Percentiles rank a stretch among this genome's conserved stretches.
phyloP scores from a whole-genome alignment of 1,139 yeast genomes.

The Meyerozyma guilliermondii region DNA sequence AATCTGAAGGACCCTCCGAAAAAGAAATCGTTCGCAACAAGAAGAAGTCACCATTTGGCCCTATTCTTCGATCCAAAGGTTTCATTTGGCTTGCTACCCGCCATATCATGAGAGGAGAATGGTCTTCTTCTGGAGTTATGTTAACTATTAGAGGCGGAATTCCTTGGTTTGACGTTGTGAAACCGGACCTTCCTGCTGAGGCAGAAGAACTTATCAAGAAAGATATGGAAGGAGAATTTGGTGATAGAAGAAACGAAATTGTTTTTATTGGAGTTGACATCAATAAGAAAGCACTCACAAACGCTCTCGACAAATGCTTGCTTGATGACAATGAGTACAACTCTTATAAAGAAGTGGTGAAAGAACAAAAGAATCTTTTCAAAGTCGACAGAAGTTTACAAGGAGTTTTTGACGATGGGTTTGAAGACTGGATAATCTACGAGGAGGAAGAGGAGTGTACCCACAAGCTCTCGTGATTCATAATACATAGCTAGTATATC shows the following conservation, averaged over 20 bases:
- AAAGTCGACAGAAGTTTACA: conserved; percentile 26
- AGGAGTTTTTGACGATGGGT: conserved; percentile 31
- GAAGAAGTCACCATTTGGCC: conserved; percentile 29
- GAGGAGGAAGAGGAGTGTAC: conserved; percentile 10
- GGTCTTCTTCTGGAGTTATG: conserved; percentile 45
- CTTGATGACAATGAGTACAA: conserved; percentile 30
- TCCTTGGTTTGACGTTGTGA: conserved; percentile 41
- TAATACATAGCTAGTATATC: too few species aligned
- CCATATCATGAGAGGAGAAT: conserved; percentile 36
- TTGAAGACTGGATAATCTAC: conserved; percentile 19
- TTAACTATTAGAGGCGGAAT: conserved; percentile 38
- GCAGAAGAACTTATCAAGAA: conserved; percentile 23
- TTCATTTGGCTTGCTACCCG: conserved; percentile 45
- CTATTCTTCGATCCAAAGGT: conserved; percentile 38
- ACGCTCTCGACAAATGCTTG: conserved; percentile 29
- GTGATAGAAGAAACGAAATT: conserved; percentile 41
- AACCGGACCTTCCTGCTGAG: conserved; percentile 29
- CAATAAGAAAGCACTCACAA: conserved; percentile 18
- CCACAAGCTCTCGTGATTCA: background rate
- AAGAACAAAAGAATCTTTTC: conserved; percentile 19
- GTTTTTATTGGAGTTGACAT: conserved; percentile 40
- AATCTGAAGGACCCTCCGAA: conserved; percentile 13
- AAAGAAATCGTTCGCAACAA: conserved; percentile 24
- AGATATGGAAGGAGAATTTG: conserved; percentile 34
- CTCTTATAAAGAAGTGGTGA: conserved; percentile 20